Base-by-base conservation (phyloP, 2,329 filamentous ascomycete species). In the Colletotrichum sojae region DNA sequence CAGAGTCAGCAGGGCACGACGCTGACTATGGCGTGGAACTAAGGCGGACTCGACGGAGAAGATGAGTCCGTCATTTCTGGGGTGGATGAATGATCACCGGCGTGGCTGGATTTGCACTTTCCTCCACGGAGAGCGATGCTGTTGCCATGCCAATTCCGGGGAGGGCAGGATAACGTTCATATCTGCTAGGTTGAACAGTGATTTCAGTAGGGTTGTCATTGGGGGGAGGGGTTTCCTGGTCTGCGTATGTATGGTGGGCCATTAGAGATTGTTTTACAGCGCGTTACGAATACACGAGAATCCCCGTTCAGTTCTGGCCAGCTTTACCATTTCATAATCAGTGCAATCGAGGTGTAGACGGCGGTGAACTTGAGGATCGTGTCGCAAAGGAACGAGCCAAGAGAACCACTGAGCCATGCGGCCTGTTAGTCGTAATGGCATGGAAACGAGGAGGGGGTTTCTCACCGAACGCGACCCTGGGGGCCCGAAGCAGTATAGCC, bases 401-500 rank as follows among this genome's bases (percentile, higher is more conserved):
- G 15, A 20, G 80, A 80, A 48, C 85, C 85, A 58, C 79, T 83
- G 43, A 10, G 51, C 46, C 51, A 3, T 20, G 15, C 8, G 27
- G 58, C 40, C 9, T 20, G 70, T 73, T 54, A 43, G 40, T 43
- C 40, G 16, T 13, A 27, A 12, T 22, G 22, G 22, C 31, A 25
- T 27, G 13, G 48, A 54, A 9, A 53, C 20, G 13, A 12, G 40
- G 13, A 27, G 8, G 43, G 9, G 25, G 39, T 31, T 31, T 31
- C 83, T 71, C 73, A 85, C 79, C 67, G n/a, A 16, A 69, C 10
- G 55, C 87, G 80, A 8, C 85, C 86, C 67, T 79, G 71, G 16
- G 86, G 86, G 0, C 86, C 86, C 8, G 75, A 74, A 53, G 77
- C 76, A 59, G 80, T 80, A 75, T 91, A 92, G 39, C 89, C 89